phyloP scores from a whole-genome alignment of 805 yeast species.

The Pichia membranifaciens region DNA sequence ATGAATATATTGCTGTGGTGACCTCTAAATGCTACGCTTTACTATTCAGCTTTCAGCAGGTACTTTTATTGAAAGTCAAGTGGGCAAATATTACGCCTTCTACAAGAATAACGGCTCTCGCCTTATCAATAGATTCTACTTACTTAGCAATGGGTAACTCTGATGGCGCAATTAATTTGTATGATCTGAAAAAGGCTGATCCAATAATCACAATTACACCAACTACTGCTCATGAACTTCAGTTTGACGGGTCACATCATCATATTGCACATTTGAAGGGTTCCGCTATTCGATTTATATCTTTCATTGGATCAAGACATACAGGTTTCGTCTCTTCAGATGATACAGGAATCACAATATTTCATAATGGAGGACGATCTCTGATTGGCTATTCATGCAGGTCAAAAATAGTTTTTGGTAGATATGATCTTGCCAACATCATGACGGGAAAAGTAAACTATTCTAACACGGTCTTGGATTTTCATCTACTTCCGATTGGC shows the following conservation, averaged over 20 bases:
- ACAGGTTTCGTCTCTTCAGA: slow-evolving; percentile 55
- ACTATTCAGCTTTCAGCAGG: slow-evolving; percentile 66
- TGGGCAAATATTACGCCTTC: slow-evolving; percentile 28
- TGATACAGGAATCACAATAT: slow-evolving; percentile 48
- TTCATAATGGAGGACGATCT: slow-evolving; percentile 58
- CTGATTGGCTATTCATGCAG: slow-evolving; percentile 45
- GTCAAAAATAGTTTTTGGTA: slow-evolving; percentile 50
- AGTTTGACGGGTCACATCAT: slow-evolving; percentile 16
- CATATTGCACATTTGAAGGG: slow-evolving; percentile 33
- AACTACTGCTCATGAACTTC: slow-evolving; percentile 20
- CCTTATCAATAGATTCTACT: slow-evolving; percentile 63
- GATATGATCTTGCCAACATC: slow-evolving; percentile 24
- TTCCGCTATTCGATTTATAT: slow-evolving; percentile 37
- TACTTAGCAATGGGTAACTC: slow-evolving; percentile 63
- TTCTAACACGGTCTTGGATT: slow-evolving; percentile 31
- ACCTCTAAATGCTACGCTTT: slow-evolving; percentile 62
- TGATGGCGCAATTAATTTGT: slow-evolving; percentile 58
- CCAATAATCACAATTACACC: slow-evolving; percentile 31
- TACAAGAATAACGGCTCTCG: slow-evolving; percentile 49
- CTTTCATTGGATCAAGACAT: slow-evolving; percentile 45
- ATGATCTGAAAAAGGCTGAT: slow-evolving; percentile 47
- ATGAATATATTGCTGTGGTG: slow-evolving; percentile 51
- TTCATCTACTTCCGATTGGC: slow-evolving; percentile 56
- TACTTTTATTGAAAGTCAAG: slow-evolving; percentile 39
- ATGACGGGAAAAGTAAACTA: slow-evolving; percentile 5